Conservation (phyloP, 2,329 filamentous ascomycete genomes). For the Fusarium mexicanum region DNA sequence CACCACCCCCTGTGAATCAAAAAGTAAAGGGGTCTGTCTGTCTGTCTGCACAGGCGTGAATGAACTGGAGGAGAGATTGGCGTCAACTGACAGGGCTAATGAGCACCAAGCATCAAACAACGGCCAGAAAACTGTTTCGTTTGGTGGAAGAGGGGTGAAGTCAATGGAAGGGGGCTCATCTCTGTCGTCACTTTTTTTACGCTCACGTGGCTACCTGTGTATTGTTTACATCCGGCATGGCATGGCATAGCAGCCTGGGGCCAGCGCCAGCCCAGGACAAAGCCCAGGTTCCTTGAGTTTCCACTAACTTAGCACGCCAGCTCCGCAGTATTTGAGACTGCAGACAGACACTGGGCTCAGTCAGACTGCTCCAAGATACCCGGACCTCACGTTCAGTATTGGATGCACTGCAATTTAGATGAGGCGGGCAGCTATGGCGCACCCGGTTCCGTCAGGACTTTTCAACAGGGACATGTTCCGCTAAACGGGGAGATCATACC, state of each 20-base stretch:
- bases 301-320: neutral
- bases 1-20: conserved; percentile 1
- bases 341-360: neutral
- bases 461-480: conserved; percentile 21
- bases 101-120: neutral
- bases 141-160: conserved; percentile 40
- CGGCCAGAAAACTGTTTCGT: conserved; percentile 16
- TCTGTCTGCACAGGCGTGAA: neutral
- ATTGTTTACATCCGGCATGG: conserved; percentile 14
- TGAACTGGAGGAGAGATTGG: conserved; percentile 23
- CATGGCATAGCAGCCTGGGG: neutral
- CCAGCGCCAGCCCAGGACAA: neutral
- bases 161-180: conserved; percentile 25
- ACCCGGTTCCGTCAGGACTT: conserved; percentile 15
- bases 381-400: neutral
- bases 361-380: neutral
- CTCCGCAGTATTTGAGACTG: neutral
- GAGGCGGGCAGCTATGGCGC: conserved; percentile 22
- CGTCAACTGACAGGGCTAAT: conserved; percentile 15
- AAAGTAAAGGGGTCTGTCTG: conserved; percentile 1
- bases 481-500: conserved; percentile 12
- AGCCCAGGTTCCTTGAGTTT: conserved; percentile 9
- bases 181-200: conserved; percentile 30
- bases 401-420: conserved; percentile 13
- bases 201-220: conserved; percentile 33